Evolutionary conservation across 2,329 filamentous ascomycete genomes (phyloP).

Genomic region (Parastagonospora nodorum): DNA sequence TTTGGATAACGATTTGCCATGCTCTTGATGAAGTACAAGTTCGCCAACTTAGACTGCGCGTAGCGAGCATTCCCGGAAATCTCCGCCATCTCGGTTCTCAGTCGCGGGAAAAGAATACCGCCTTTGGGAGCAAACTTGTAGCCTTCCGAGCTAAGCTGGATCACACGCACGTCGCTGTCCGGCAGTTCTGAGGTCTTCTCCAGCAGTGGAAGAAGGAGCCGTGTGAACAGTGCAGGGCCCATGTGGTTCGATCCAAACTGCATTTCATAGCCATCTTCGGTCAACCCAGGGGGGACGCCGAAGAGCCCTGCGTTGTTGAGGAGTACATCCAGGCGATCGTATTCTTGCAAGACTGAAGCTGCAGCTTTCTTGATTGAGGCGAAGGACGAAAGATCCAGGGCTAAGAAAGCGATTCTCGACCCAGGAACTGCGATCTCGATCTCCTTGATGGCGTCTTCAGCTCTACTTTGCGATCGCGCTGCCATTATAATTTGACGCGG

Average conservation of each 20-base stretch:
- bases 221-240: constrained; percentile 51
- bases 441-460: background rate
- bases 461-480: background rate
- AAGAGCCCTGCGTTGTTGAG: constrained; percentile 51
- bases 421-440: background rate
- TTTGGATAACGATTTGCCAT: constrained; percentile 49
- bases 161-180: background rate
- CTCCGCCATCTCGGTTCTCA: background rate
- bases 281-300: constrained; percentile 26
- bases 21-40: constrained; percentile 4
- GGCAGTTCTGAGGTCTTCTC: constrained; percentile 35
- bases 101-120: background rate
- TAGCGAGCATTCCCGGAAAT: background rate
- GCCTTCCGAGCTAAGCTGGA: background rate
- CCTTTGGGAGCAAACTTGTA: background rate
- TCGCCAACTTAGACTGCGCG: background rate
- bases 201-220: constrained; percentile 49
- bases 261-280: constrained; percentile 52
- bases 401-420: background rate
- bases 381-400: background rate
- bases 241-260: constrained; percentile 55
- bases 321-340: constrained; percentile 35
- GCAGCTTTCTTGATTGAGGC: background rate
- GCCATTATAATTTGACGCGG: background rate
- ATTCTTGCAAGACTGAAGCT: background rate